Conservation (phyloP, 83 land plant species). For the Isoetes engelmannii region DNA sequence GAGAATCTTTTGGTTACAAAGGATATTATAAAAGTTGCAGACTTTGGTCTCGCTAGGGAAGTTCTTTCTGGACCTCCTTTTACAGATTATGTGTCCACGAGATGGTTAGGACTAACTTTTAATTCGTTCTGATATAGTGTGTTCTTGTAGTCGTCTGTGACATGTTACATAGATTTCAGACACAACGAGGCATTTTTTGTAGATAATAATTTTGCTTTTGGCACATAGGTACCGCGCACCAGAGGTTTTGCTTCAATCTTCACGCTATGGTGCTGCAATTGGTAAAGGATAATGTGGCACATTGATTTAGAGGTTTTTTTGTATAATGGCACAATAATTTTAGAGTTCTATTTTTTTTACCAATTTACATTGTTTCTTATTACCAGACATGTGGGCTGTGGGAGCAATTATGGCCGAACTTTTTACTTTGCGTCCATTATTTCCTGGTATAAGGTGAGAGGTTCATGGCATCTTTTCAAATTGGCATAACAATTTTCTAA, state of each 20-base stretch:
- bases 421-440: constrained; percentile 43
- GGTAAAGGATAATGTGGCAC: constrained; percentile 11
- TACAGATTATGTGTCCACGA: constrained; percentile 90
- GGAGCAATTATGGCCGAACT: constrained; percentile 63
- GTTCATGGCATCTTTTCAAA: background rate
- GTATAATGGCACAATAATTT: background rate
- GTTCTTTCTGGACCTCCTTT: constrained; percentile 59
- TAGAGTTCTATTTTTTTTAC: background rate
- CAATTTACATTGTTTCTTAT: background rate
- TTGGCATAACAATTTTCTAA: background rate
- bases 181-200: background rate
- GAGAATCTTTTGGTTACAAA: constrained; percentile 72
- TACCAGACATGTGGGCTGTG: constrained; percentile 58
- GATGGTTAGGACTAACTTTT: constrained; percentile 49
- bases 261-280: constrained; percentile 25
- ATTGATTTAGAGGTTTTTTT: background rate
- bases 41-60: constrained; percentile 88
- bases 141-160: background rate
- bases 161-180: background rate
- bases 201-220: background rate
- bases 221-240: constrained; percentile 35
- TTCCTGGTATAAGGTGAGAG: constrained; percentile 49
- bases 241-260: constrained; percentile 25
- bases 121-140: constrained; percentile 1
- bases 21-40: constrained; percentile 69